Evolutionary conservation across 345 rosid species (phyloP).

Genomic region (Odontarrhena argentea): DNA sequence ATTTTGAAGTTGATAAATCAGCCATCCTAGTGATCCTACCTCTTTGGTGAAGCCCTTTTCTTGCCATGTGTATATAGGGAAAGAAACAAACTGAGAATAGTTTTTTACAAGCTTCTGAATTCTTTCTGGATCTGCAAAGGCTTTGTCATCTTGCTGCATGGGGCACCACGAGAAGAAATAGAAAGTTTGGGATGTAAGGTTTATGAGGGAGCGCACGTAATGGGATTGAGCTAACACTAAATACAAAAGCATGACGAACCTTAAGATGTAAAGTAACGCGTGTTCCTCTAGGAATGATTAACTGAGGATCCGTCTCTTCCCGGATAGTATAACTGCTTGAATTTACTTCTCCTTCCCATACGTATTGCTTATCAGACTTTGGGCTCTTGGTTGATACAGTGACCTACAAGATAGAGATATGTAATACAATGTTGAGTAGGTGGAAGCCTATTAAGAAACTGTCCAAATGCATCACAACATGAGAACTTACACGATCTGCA

Average conservation of each 20-base stretch:
- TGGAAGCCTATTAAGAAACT: slow-evolving; percentile 5
- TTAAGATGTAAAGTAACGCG: slow-evolving; percentile 83
- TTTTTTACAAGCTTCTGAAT: slow-evolving; percentile 92
- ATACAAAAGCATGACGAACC: slow-evolving; percentile 45
- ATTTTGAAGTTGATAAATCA: slow-evolving; percentile 1
- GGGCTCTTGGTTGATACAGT: slow-evolving; percentile 91
- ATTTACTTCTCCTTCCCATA: slow-evolving; percentile 95
- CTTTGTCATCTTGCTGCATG: slow-evolving; percentile 74
- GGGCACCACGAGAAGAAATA: slow-evolving; percentile 20
- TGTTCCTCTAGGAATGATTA: slow-evolving; percentile 83
- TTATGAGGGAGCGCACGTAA: neutral
- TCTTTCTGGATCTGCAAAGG: slow-evolving; percentile 90
- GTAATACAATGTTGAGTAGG: neutral
- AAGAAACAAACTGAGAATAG: slow-evolving; percentile 96
- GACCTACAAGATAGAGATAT: slow-evolving; percentile 47
- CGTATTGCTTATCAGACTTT: slow-evolving; percentile 86
- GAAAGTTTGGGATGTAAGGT: slow-evolving; percentile 31
- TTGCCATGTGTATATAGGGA: slow-evolving; percentile 98
- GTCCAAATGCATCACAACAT: neutral
- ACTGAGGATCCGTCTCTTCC: slow-evolving; percentile 88
- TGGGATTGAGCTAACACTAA: slow-evolving; percentile 20
- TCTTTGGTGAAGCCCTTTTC: slow-evolving; percentile 95
- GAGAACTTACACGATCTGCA: slow-evolving; percentile 65
- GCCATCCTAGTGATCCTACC: slow-evolving; percentile 45
- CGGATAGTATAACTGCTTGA: slow-evolving; percentile 78